phyloP scores from a whole-genome alignment of 495 filamentous ascomycete species.

The Neurospora tetrasperma region DNA sequence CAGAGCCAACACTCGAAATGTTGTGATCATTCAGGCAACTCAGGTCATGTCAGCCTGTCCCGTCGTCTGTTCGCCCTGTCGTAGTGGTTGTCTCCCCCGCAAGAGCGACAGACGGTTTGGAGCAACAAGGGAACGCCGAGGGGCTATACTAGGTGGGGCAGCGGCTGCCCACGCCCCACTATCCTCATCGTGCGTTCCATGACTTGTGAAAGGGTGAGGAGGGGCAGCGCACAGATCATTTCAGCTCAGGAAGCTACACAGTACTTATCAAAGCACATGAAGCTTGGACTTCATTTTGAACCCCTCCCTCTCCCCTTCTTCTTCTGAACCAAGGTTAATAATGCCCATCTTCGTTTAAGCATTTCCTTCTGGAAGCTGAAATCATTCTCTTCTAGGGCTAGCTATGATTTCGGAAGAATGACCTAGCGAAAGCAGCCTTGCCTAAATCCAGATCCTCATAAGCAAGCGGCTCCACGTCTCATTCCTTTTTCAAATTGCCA shows the following conservation, averaged over 20 bases:
- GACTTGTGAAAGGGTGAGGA: slow-evolving; percentile 9
- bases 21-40: background rate
- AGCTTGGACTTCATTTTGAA: background rate
- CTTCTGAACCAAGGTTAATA: background rate
- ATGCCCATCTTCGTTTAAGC: background rate
- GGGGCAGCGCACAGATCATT: slow-evolving; percentile 21
- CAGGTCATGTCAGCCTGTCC: background rate
- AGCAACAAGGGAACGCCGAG: slow-evolving; percentile 3
- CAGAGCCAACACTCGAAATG: background rate
- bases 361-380: background rate
- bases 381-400: background rate
- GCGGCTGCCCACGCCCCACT: slow-evolving; percentile 1
- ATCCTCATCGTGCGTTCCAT: background rate
- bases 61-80: background rate
- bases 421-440: background rate
- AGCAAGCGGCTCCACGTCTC: background rate
- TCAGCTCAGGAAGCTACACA: background rate
- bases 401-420: background rate
- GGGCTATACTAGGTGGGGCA: slow-evolving; percentile 11
- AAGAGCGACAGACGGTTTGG: slow-evolving; percentile 19
- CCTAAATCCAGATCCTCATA: background rate
- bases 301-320: background rate
- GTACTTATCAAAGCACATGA: background rate
- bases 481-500: background rate
- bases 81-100: slow-evolving; percentile 1